Conservation (phyloP, 192 early-diverging fungal species). For the Coemansia sp. region DNA sequence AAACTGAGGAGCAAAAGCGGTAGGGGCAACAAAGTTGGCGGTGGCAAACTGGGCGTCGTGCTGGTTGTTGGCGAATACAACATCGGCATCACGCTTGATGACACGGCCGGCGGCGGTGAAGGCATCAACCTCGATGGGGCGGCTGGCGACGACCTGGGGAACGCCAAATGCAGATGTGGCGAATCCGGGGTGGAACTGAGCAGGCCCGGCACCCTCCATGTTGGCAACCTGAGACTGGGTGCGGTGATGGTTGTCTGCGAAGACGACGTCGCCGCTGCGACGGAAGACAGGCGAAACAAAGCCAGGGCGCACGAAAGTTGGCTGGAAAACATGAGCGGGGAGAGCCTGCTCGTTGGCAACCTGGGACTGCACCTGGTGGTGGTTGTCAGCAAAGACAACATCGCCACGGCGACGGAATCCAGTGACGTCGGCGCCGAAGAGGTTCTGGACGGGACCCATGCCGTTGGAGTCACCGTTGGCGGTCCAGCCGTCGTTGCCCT, state of each 20-base stretch:
- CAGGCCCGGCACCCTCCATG: constrained; percentile 6
- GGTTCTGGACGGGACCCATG: constrained; percentile 50
- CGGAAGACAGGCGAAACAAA: constrained; percentile 19
- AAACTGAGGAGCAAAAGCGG: background rate
- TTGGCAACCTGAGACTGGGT: constrained; percentile 17
- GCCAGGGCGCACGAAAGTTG: constrained; percentile 5
- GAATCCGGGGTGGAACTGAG: constrained; percentile 11
- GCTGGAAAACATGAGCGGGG: constrained; percentile 9
- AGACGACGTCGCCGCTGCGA: constrained; percentile 41
- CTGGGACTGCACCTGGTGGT: constrained; percentile 33
- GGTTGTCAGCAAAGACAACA: constrained; percentile 51
- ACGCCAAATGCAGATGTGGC: background rate
- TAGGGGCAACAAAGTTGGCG: background rate
- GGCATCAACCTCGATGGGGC: constrained; percentile 3
- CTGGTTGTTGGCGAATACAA: constrained; percentile 41
- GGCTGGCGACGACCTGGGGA: constrained; percentile 12
- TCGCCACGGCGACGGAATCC: constrained; percentile 32
- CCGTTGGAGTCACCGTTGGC: constrained; percentile 49
- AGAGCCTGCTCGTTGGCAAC: constrained; percentile 3
- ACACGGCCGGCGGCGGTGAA: background rate
- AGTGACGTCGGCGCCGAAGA: constrained; percentile 24
- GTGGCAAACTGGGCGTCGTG: constrained; percentile 12
- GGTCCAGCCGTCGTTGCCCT: constrained; percentile 54
- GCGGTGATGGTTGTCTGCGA: constrained; percentile 42
- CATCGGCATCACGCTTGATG: constrained; percentile 34